Base-by-base conservation (phyloP, 305 asterid species). In the Striga hermonthica region DNA sequence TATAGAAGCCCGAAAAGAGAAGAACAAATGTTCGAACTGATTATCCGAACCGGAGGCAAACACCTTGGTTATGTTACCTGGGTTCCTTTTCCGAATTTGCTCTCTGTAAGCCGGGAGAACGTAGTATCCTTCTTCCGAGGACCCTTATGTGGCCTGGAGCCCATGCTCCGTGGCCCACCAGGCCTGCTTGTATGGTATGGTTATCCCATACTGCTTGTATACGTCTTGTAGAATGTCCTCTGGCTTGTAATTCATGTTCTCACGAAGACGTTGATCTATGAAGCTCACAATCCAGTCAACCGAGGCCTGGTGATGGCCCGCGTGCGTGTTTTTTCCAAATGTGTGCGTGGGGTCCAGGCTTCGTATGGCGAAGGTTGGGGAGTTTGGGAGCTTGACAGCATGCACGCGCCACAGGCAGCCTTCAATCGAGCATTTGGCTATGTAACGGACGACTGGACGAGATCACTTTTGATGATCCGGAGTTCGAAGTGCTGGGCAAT, bases 121-220 rank as follows among this genome's bases (percentile, higher is more conserved):
- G 52, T 75, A 82, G 68, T 88, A 88, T n/a, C 93, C 90, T 82
- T 88, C 91, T 74, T 88, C 95, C 1, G 89, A 85, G 66, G 93
- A 88, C 50, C 95, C 93, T 64, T 74, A 85, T 70, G 85, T 88
- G 43, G 90, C 84, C 74, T 88, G 93, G 69, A 88, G 87, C 22
- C 93, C 95, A 9, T 93, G 83, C 65, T 88, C 95, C 75, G 83
- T 88, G 14, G 93, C 95, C 40, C 95, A 84, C 95, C 95, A 88
- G 6, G 95, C 93, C 76, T 88, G 93, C 79, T 88, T 85, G 66
- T 88, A 88, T 4, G 95, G 93, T 75, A 88, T 88, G 50, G 89
- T 85, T 78, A 88, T 83, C 74, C 95, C 93, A 49, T 88, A 85
- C 43, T 78, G 87, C 40, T 76, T 65, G 71, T 83, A 80, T 6